Evolutionary conservation across 768 basidiomycete species (phyloP), one percentile per base, ranked within the genome.

Genomic region (Xanthoconium stramineum): DNA sequence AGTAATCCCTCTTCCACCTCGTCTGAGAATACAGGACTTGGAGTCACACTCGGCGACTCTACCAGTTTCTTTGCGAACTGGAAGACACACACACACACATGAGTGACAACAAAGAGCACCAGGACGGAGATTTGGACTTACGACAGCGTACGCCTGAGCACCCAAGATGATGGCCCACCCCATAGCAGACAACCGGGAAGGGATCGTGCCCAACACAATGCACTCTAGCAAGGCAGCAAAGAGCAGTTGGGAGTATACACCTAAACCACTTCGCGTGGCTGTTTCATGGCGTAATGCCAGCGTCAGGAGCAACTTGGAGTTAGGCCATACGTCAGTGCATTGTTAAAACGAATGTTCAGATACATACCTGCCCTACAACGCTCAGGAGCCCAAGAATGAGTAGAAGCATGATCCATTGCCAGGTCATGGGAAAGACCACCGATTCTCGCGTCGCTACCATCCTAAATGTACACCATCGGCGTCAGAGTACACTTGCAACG

Each of bases 221-320:
- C 81, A 74, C 66, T 94, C 87, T 12, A 91, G 74, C 15, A 84
- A 65, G 3, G 79, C 74, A 0, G 88, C 83, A 64, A 86, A 91
- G n/a, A 90, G 74, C 37, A 91, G 79, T 66, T 82, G 80, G 6
- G 76, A 72, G 62, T 86, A 91, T 5, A 86, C 69, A 0, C 81
- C 85, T 61, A 90, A 73, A 1, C 83, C 75, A 0, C 83, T 86
- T 40, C 86, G 71, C 0, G 83, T 81, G 0, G 84, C 87, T 8
- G 83, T 82, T 66, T 89, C 86, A 2, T 80, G 78, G 53, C 83
- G 84, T 12, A 88, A 69, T 0, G 85, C 88, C 63, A 83, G 71
- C 1, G 83, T 85, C 37, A 89, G 64, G 5, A 87, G 69, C 1
- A 81, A 74, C 76, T 85, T 51, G 8, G 7, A 12, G 12, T 20